Evolutionary conservation across 805 yeast genomes (phyloP), one percentile per base, ranked within the genome.

Genomic region (Wickerhamomyces rabaulensis): DNA sequence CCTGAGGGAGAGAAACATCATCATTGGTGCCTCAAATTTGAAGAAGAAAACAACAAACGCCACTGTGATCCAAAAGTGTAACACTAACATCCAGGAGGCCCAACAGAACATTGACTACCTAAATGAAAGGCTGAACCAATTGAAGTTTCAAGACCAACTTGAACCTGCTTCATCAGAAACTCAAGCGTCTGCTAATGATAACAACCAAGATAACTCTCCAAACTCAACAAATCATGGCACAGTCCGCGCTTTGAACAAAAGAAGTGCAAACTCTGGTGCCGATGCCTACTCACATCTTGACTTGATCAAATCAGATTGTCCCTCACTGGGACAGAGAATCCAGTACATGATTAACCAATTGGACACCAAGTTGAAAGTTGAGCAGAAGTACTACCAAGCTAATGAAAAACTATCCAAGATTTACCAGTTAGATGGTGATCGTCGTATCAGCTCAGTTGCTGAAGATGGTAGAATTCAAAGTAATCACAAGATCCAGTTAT

Each of bases 261-360:
- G 76, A 1, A 61, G 59, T 16, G 54, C 65, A 16, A 29, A 26
- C 19, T 62, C 65, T 1, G 57, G 57, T 25, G 73, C 67, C 39
- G 58, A 62, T 21, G 58, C 56, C 5, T 86, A 76, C 59, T 78
- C 92, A 0, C 75, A 87, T 19, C 70, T 87, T 54, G 99, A 94
- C 63, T 73, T 94, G 47, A 76, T 89, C 62, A 90, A 90, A 57
- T 90, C 89, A 61, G 97, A 94, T 58, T 87, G 96, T 56, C 97
- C 97, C 0, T 87, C 95, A 0, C 70, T 94, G 55, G 97, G 97
- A 10, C 97, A 94, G 58, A 79, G 94, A 52, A 94, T 94, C 60
- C 97, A 89, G 66, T 83, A 87, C 57, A 91, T 94, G 98, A 76
- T 92, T 46, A 97, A 91, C 67, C 95, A 90, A 65, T 74, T 94